These are phyloP conservation scores for Ceratobasidium sp. DNA, from an alignment of 1,284 basidiomycete species.

Conservation along the genomic window DNA sequence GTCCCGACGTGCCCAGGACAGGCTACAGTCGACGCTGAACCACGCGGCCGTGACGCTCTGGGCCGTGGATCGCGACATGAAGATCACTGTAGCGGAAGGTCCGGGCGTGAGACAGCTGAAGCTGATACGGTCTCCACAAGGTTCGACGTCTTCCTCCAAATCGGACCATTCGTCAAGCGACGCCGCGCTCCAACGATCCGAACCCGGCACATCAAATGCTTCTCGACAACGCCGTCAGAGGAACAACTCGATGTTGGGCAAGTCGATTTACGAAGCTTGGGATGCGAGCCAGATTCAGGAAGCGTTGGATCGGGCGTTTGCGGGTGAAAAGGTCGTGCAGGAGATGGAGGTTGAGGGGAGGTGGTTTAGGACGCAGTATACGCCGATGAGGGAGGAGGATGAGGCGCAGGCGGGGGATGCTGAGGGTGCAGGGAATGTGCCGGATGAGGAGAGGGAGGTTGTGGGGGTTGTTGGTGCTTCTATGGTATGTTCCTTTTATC, in stretches of 20 bases:
- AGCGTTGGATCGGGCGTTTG: constrained; percentile 30
- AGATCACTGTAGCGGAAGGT: constrained; percentile 36
- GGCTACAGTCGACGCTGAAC: constrained; percentile 32
- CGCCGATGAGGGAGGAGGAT: constrained; percentile 31
- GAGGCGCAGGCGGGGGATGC: constrained; percentile 6
- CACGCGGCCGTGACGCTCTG: constrained; percentile 40
- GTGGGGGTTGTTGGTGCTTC: constrained; percentile 31
- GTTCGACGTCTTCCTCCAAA: constrained; percentile 26
- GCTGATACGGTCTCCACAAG: constrained; percentile 26
- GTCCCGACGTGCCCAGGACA: constrained; percentile 17
- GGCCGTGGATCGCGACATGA: constrained; percentile 35
- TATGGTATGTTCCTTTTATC: constrained; percentile 5
- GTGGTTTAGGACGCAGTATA: constrained; percentile 40
- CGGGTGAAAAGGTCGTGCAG: constrained; percentile 18
- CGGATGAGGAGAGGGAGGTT: constrained; percentile 22
- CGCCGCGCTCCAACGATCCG: not conserved
- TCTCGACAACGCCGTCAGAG: not conserved
- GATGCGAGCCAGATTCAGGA: constrained; percentile 4
- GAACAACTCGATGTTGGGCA: constrained; percentile 38
- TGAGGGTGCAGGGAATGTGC: not conserved
- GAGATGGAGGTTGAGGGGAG: constrained; percentile 40
- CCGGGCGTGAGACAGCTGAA: constrained; percentile 31
- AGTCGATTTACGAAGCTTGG: constrained; percentile 33
- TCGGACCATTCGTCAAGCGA: constrained; percentile 30
- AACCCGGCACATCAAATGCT: not conserved